Base-by-base conservation (phyloP, 495 filamentous ascomycete species). In the Evernia prunastri region DNA sequence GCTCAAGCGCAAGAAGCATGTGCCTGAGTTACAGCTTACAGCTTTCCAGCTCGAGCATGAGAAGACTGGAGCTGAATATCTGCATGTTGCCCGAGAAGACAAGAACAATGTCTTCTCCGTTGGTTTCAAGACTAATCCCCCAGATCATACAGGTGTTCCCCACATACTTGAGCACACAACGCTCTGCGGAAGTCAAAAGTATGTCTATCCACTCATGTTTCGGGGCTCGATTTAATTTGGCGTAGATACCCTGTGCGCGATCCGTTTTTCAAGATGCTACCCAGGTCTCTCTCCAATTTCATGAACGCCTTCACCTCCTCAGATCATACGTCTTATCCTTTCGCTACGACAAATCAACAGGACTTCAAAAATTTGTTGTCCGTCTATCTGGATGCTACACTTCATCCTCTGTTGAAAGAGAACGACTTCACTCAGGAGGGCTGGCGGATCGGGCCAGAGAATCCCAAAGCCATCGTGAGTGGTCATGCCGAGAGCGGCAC, bases 221-320 rank as follows among this genome's bases (percentile, higher is more conserved):
- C 18, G 20, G 60, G 15, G 37, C 39, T 27, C 36, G 6, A 54
- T 72, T 78, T 58, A 73, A 61, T 56, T 64, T 62, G 66, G 33
- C 13, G 31, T 72, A 96, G 91, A 73, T 96, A 92, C 75, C 95
- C 94, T 23, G 89, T 98, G 66, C 88, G 94, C 60, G 94, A 98
- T 75, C 94, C 94, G 0, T 98, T 98, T 80, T 97, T 98, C 79
- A 98, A 97, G 81, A 98, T 98, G 94, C 84, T 98, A 35, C 95
- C 93, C 18, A 87, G 94, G 57, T 96, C 94, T 31, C 84, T 98
- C 4, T 96, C 94, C 47, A 98, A 97, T 73, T 97, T 96, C 72
- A 98, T 98, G 94, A 98, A 98, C 72, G 94, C 94, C 53, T 95
- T 97, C 70, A 98, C 94, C 42, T 89, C 91, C 39, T 87, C 90